Evolutionary conservation across 2,329 filamentous ascomycete species (phyloP).

Genomic region (Cladosporium sp.): DNA sequence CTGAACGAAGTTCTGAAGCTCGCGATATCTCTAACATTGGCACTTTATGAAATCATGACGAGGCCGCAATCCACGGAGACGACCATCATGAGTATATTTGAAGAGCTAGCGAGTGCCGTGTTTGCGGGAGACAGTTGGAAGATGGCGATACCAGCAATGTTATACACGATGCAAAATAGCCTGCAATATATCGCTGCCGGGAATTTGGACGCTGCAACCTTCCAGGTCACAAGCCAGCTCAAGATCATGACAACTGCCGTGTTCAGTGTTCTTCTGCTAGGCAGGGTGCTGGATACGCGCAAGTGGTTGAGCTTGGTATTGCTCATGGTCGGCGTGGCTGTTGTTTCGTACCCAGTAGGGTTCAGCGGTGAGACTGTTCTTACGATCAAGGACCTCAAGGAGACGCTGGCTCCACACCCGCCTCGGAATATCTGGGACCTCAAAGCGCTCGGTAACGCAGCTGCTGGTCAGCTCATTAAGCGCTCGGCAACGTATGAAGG

Average conservation of each 20-base stretch:
- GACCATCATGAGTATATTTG: conserved; percentile 59
- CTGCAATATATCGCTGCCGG: conserved; percentile 88
- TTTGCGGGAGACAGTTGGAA: conserved; percentile 95
- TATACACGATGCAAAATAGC: conserved; percentile 92
- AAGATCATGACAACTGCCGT: conserved; percentile 90
- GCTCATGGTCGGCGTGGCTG: conserved; percentile 74
- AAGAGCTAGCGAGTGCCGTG: conserved; percentile 72
- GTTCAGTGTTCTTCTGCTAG: conserved; percentile 76
- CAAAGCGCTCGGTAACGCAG: conserved; percentile 57
- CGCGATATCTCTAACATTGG: conserved; percentile 77
- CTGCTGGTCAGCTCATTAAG: conserved; percentile 51
- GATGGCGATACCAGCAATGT: conserved; percentile 76
- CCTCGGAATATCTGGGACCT: conserved; percentile 75
- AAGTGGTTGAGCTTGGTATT: conserved; percentile 79
- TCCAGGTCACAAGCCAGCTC: conserved; percentile 88
- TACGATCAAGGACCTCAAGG: conserved; percentile 58
- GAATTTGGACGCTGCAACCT: conserved; percentile 87
- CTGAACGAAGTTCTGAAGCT: conserved; percentile 91
- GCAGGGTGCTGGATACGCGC: conserved; percentile 63
- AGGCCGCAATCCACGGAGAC: conserved; percentile 75
- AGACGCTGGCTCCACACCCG: conserved; percentile 60
- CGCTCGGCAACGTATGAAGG: conserved; percentile 88
- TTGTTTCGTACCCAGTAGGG: conserved; percentile 43
- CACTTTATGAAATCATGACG: conserved; percentile 80
- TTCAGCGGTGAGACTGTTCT: conserved; percentile 48